Evolutionary conservation across 768 basidiomycete species (phyloP).

Genomic region (Sarcodon aspratus): DNA sequence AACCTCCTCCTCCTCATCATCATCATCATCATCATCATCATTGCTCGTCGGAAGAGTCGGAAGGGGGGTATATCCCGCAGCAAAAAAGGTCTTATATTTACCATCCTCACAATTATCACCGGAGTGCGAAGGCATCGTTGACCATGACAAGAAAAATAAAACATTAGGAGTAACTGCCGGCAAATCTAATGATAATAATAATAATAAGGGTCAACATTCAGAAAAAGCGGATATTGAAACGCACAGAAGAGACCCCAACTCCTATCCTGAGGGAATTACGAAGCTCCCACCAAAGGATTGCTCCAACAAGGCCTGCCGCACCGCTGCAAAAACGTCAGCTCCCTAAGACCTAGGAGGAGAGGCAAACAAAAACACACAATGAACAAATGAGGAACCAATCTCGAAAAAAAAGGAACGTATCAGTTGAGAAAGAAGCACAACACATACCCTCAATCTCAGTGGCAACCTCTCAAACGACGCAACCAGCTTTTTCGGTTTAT

Average conservation of each 20-base stretch:
- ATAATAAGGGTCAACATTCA: slow-evolving; percentile 1
- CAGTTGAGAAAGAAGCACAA: slow-evolving; percentile 81
- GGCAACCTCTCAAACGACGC: slow-evolving; percentile 55
- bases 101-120: slow-evolving; percentile 27
- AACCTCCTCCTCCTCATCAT: slow-evolving; percentile 62
- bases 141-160: slow-evolving; percentile 63
- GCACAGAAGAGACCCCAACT: slow-evolving; percentile 72
- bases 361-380: too few relatives aligned
- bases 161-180: slow-evolving; percentile 72
- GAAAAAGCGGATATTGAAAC: slow-evolving; percentile 13
- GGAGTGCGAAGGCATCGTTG: slow-evolving; percentile 34
- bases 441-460: slow-evolving; percentile 68
- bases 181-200: slow-evolving; percentile 41
- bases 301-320: slow-evolving; percentile 86
- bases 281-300: slow-evolving; percentile 91
- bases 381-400: too few relatives aligned
- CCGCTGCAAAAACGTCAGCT: slow-evolving; percentile 92
- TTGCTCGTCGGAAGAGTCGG: slow-evolving; percentile 20
- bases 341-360: slow-evolving; percentile 61
- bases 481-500: too few relatives aligned
- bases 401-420: slow-evolving; percentile 22
- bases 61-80: slow-evolving; percentile 23
- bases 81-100: slow-evolving; percentile 6
- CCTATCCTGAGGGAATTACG: slow-evolving; percentile 72
- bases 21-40: slow-evolving; percentile 9